These are phyloP conservation scores for Cornus kousa DNA, from an alignment of 148 eudicot genomes.

Conservation along the genomic window DNA sequence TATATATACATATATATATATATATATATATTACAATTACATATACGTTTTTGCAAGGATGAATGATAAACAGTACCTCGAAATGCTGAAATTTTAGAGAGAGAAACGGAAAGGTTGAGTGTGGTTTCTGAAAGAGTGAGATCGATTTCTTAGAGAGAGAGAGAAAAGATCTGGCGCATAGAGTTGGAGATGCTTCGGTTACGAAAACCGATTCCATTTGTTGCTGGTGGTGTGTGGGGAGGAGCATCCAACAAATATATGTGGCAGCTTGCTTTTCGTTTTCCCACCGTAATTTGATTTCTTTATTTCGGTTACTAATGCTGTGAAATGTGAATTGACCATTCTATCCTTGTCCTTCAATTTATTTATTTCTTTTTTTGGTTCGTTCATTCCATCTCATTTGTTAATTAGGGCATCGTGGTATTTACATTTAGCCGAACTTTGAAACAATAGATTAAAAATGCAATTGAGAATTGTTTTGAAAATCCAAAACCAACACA, in stretches of 20 bases:
- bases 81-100: conserved; percentile 5
- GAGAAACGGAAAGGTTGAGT: conserved; percentile 7
- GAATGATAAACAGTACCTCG: conserved; percentile 14
- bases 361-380: too few relatives aligned
- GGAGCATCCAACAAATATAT: conserved; percentile 13
- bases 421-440: too few relatives aligned
- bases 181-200: conserved; percentile 21
- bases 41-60: not conserved
- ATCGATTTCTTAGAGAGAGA: not conserved
- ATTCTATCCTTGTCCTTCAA: not conserved
- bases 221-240: conserved; percentile 11
- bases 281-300: conserved; percentile 33
- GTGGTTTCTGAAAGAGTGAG: not conserved
- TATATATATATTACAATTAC: not conserved
- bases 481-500: too few relatives aligned
- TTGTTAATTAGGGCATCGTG: too few relatives aligned
- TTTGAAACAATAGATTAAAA: too few relatives aligned
- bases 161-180: not conserved
- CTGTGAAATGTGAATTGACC: not conserved
- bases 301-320: not conserved
- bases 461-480: too few relatives aligned
- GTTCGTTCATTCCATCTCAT: too few relatives aligned
- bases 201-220: conserved; percentile 28
- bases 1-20: not conserved
- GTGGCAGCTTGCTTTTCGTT: conserved; percentile 47